Evolutionary conservation across 441 rosid genomes (phyloP).

Genomic region (Arabidopsis hybrid): DNA sequence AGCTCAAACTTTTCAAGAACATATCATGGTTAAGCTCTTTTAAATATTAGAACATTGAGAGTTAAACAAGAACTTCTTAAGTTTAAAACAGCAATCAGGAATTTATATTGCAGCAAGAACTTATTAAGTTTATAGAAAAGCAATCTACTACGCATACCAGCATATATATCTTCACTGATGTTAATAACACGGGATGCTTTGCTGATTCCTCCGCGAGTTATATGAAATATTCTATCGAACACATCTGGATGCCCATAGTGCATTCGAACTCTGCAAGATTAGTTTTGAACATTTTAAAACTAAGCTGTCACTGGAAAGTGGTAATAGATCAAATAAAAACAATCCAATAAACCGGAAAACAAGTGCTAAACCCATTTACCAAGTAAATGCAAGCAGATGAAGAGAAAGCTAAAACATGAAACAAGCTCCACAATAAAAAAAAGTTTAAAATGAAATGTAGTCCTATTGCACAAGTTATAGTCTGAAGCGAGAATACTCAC

Average conservation of each 20-base stretch:
- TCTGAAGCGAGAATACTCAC: slow-evolving; percentile 57
- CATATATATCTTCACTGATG: slow-evolving; percentile 97
- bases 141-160: slow-evolving; percentile 58
- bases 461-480: not conserved
- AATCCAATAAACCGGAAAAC: slow-evolving; percentile 1
- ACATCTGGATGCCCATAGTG: slow-evolving; percentile 99
- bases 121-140: not conserved
- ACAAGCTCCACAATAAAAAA: slow-evolving; percentile 17
- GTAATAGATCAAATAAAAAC: not conserved
- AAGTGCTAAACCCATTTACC: not conserved
- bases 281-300: slow-evolving; percentile 37
- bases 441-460: not conserved
- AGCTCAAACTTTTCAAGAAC: slow-evolving; percentile 3
- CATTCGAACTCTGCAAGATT: slow-evolving; percentile 88
- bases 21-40: slow-evolving; percentile 6
- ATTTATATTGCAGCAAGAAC: slow-evolving; percentile 8
- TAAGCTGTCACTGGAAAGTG: slow-evolving; percentile 25
- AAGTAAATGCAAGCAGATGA: not conserved
- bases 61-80: too few relatives aligned
- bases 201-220: slow-evolving; percentile 97
- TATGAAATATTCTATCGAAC: slow-evolving; percentile 91
- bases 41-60: slow-evolving; percentile 4
- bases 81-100: not conserved
- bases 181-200: slow-evolving; percentile 97
- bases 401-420: slow-evolving; percentile 11